Conservation (phyloP, 2,329 filamentous ascomycete species). For the Talaromyces sp. region DNA sequence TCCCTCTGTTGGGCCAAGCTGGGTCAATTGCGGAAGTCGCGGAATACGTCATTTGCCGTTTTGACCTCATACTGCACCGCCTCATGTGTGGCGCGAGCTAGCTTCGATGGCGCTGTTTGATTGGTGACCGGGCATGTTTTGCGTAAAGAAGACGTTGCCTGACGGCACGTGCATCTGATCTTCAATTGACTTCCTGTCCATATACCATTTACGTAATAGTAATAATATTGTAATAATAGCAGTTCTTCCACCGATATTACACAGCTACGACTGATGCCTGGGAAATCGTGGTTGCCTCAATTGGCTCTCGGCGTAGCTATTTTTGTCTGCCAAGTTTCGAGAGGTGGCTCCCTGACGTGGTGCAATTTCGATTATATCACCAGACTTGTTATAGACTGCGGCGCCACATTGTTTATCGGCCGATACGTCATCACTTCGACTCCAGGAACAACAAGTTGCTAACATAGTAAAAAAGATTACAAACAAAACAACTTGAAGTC, state of each 20-base stretch:
- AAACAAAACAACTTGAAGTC: neutral
- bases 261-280: neutral
- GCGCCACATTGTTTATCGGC: neutral
- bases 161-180: neutral
- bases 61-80: slow-evolving; percentile 7
- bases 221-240: no score
- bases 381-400: neutral
- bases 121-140: neutral
- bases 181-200: neutral
- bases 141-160: slow-evolving; percentile 15
- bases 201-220: no score
- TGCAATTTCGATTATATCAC: neutral
- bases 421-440: neutral
- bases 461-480: no score
- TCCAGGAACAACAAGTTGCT: no score
- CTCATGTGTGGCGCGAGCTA: slow-evolving; percentile 15
- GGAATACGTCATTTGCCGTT: slow-evolving; percentile 14
- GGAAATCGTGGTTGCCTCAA: neutral
- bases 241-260: no score
- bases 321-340: slow-evolving; percentile 1
- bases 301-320: neutral
- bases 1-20: neutral
- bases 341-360: neutral
- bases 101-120: neutral
- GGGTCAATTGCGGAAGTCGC: slow-evolving; percentile 10